Evolutionary conservation across 139 green algal species (phyloP).

Genomic region (Picochlorum sp.): DNA sequence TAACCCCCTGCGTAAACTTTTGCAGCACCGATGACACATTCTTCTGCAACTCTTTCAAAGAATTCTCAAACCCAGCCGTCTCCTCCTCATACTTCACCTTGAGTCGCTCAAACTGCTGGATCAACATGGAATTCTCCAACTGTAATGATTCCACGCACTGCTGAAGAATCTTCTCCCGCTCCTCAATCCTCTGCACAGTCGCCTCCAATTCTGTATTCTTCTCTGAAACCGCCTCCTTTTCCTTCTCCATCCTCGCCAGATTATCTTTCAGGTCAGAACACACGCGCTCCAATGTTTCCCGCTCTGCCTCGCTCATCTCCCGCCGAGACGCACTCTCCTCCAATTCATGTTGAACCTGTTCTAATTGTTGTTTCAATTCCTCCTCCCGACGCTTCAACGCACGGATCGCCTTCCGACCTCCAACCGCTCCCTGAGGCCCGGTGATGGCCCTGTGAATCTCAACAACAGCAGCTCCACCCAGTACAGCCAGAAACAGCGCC

Average conservation of each 20-base stretch:
- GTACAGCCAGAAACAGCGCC: constrained; percentile 1
- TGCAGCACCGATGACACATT: constrained; percentile 10
- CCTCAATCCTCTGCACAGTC: constrained; percentile 10
- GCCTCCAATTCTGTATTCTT: constrained; percentile 27
- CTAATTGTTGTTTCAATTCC: constrained; percentile 17
- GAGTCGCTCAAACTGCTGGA: constrained; percentile 29
- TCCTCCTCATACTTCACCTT: constrained; percentile 25
- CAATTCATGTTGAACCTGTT: constrained; percentile 27
- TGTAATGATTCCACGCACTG: constrained; percentile 16
- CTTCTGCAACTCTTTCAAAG: constrained; percentile 20
- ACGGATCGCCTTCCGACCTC: constrained; percentile 11
- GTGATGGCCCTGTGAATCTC: constrained; percentile 28
- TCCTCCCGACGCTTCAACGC: constrained; percentile 14
- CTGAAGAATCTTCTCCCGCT: constrained; percentile 22
- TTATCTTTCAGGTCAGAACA: constrained; percentile 1
- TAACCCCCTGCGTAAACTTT: constrained; percentile 12
- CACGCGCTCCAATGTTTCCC: constrained; percentile 16
- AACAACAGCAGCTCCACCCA: constrained; percentile 23
- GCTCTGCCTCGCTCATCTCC: constrained; percentile 17
- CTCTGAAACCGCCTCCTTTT: constrained; percentile 1
- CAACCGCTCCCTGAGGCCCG: constrained; percentile 1
- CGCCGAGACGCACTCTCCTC: constrained; percentile 5
- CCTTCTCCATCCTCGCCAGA: constrained; percentile 10
- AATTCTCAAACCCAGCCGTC: constrained; percentile 10
- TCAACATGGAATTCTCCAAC: constrained; percentile 24